Percentiles rank a stretch among this genome's conserved stretches.
These are phyloP conservation scores for Cucumis cinereus DNA, from an alignment of 306 rosid genomes.

Conservation along the genomic window DNA sequence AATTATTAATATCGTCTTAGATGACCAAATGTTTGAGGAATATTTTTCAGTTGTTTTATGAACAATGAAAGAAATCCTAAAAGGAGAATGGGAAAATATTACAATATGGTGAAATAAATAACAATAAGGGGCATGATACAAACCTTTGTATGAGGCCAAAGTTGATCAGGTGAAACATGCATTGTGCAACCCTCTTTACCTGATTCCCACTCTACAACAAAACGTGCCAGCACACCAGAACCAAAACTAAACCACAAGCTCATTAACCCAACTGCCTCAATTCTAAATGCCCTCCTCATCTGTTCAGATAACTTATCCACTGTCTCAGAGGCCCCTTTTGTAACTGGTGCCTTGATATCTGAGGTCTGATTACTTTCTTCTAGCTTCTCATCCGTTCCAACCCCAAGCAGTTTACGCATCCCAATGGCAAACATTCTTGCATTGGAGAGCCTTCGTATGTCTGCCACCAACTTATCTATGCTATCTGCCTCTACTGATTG, in stretches of 20 bases:
- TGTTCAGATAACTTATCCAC: conserved; percentile 81
- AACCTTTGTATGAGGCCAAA: conserved; percentile 99
- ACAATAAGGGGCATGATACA: conserved; percentile 10
- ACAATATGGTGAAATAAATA: conserved; percentile 2
- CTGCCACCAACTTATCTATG: conserved; percentile 82
- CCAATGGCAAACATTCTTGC: conserved; percentile 95
- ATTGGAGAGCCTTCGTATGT: conserved; percentile 85
- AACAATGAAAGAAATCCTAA: background rate
- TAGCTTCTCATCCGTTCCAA: conserved; percentile 60
- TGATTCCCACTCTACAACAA: conserved; percentile 99
- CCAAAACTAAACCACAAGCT: conserved; percentile 99
- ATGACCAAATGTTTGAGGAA: background rate
- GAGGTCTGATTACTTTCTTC: conserved; percentile 49
- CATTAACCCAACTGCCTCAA: conserved; percentile 96
- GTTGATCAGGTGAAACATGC: conserved; percentile 98
- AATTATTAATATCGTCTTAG: background rate
- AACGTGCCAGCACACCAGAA: conserved; percentile 81
- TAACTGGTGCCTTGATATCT: conserved; percentile 48
- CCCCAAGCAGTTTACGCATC: conserved; percentile 87
- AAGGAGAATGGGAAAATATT: background rate
- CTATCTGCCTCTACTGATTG: conserved; percentile 88
- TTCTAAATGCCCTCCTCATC: conserved; percentile 80
- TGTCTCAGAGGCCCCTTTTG: conserved; percentile 44
- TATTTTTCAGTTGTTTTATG: background rate
- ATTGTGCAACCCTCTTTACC: conserved; percentile 97